phyloP scores from a whole-genome alignment of 75 land plant genomes.

The Ceratopteris richardii region DNA sequence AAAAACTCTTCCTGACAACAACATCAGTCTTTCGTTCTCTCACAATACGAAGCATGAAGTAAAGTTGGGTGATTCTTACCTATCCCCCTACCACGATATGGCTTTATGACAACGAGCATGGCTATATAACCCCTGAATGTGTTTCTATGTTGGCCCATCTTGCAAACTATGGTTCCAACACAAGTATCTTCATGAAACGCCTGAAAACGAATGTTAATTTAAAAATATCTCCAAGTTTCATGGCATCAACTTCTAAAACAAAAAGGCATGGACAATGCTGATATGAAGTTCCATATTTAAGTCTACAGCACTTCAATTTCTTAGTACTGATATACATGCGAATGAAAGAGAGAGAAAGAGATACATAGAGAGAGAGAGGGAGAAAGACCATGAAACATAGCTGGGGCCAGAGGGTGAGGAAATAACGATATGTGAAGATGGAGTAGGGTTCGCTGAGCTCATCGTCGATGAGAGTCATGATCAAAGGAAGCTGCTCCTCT shows the following conservation, averaged over 20 bases:
- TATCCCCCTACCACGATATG: constrained; percentile 87
- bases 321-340: no score
- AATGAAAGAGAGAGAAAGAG: no score
- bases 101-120: constrained; percentile 90
- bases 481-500: constrained; percentile 81
- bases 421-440: constrained; percentile 96
- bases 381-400: constrained; percentile 72
- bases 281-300: no score
- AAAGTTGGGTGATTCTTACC: no score
- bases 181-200: constrained; percentile 82
- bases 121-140: constrained; percentile 96
- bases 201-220: constrained; percentile 24
- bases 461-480: constrained; percentile 81
- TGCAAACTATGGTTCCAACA: constrained; percentile 93
- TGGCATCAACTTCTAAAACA: neutral
- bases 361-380: neutral
- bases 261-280: no score
- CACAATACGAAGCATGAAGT: no score
- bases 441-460: constrained; percentile 99
- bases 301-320: no score
- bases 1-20: no score
- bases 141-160: constrained; percentile 87
- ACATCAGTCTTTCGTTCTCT: no score
- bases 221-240: no score
- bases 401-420: constrained; percentile 91